Percentiles rank a stretch among this genome's conserved stretches.
Conservation (phyloP, 202 grass and related monocot genomes). For the Alloteropsis angusta region DNA sequence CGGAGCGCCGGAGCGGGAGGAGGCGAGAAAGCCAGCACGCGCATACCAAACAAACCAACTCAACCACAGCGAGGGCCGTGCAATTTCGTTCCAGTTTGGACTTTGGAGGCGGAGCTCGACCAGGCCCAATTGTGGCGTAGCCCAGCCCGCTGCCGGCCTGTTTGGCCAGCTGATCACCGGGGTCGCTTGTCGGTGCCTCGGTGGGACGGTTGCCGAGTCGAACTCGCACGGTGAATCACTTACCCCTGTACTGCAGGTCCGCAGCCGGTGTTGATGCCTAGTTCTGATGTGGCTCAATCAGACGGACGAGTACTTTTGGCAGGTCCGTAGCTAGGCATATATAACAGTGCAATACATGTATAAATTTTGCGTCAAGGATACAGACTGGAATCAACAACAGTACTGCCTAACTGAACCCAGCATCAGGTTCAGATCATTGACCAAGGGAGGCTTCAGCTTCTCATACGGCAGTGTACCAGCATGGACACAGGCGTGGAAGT, state of each 20-base stretch:
- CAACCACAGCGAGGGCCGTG: not conserved
- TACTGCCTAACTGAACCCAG: too few relatives aligned
- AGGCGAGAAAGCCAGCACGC: not conserved
- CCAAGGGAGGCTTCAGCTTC: constrained; percentile 59
- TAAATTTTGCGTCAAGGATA: too few relatives aligned
- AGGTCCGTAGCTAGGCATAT: not conserved
- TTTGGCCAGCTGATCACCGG: not conserved
- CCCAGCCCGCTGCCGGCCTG: not conserved
- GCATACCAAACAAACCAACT: not conserved
- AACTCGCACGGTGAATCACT: too few relatives aligned
- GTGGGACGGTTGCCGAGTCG: not conserved
- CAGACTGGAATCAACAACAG: too few relatives aligned
- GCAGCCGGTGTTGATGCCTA: not conserved
- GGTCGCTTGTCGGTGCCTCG: not conserved
- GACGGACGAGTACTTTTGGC: not conserved
- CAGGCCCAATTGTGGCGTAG: not conserved
- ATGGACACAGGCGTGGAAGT: constrained; percentile 75
- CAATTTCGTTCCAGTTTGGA: not conserved
- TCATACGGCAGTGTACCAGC: constrained; percentile 66
- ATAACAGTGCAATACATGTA: too few relatives aligned
- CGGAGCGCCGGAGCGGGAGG: too few relatives aligned
- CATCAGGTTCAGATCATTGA: not conserved
- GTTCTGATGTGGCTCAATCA: not conserved
- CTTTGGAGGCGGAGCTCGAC: not conserved
- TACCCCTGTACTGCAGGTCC: too few relatives aligned